Conservation (phyloP, 176 grass and related monocot species). For the Triticum urartu region DNA sequence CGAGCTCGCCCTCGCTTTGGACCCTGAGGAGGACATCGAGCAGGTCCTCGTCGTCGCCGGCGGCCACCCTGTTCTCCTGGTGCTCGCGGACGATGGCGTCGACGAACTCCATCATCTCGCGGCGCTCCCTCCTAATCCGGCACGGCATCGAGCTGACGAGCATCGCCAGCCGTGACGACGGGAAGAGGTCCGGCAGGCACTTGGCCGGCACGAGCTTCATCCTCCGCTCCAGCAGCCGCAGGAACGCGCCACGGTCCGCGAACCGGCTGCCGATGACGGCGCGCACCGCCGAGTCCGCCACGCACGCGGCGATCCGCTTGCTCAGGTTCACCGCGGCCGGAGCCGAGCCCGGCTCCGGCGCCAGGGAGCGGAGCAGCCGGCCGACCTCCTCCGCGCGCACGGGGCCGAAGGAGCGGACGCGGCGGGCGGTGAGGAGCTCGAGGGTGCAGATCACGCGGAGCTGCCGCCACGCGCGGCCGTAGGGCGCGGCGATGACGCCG, state of each 20-base stretch:
- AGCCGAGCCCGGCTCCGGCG: not conserved
- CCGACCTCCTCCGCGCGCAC: conserved; percentile 34
- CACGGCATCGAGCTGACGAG: not conserved
- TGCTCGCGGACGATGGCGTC: conserved; percentile 1
- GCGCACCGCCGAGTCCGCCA: not conserved
- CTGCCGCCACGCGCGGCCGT: conserved; percentile 38
- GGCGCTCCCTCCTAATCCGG: not conserved
- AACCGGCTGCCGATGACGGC: not conserved
- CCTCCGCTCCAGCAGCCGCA: not conserved
- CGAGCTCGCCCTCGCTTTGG: not conserved
- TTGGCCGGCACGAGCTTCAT: not conserved
- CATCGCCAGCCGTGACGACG: conserved; percentile 24
- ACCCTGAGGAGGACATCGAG: conserved; percentile 10
- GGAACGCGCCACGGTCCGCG: not conserved
- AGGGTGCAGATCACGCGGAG: conserved; percentile 16
- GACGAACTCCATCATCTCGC: not conserved
- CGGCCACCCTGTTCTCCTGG: not conserved
- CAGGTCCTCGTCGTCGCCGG: not conserved
- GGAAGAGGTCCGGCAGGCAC: conserved; percentile 19
- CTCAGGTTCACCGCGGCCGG: not conserved
- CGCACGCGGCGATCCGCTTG: not conserved
- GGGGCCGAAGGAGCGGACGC: conserved; percentile 34
- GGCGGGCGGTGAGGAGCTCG: conserved; percentile 19
- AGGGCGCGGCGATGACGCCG: conserved; percentile 12
- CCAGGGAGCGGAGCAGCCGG: not conserved